Evolutionary conservation across 768 basidiomycete genomes (phyloP).

Genomic region (Nevesoporus exiguus): DNA sequence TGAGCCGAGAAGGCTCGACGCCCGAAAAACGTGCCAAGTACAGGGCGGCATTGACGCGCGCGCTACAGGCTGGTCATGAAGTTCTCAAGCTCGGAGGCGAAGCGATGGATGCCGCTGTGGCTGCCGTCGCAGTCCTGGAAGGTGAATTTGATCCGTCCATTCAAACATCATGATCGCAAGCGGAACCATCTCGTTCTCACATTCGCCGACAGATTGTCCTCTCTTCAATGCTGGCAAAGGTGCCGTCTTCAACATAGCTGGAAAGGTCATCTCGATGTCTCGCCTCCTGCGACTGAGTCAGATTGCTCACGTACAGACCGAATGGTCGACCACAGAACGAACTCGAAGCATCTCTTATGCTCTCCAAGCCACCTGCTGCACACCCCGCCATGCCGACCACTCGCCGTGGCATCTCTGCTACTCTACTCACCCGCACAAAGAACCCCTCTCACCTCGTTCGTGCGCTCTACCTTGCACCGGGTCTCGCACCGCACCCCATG

Average conservation of each 20-base stretch:
- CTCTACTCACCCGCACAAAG: conserved; percentile 61
- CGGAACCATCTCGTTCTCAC: background rate
- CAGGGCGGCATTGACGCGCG: conserved; percentile 48
- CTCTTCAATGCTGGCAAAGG: conserved; percentile 80
- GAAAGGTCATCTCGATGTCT: conserved; percentile 52
- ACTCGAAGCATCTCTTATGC: conserved; percentile 77
- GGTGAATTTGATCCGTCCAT: conserved; percentile 35
- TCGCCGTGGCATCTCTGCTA: conserved; percentile 60
- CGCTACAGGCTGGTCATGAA: conserved; percentile 60
- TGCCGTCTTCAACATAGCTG: conserved; percentile 77
- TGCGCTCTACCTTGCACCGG: conserved; percentile 66
- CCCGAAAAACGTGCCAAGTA: conserved; percentile 59
- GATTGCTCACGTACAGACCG: background rate
- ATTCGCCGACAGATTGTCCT: conserved; percentile 51
- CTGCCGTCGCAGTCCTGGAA: conserved; percentile 73
- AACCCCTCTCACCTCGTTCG: conserved; percentile 75
- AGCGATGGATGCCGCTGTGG: conserved; percentile 78
- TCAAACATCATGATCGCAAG: background rate
- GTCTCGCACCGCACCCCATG: conserved; percentile 61
- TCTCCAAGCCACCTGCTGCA: conserved; percentile 70
- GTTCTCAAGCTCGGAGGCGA: conserved; percentile 67
- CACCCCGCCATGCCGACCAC: conserved; percentile 55
- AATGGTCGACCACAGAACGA: conserved; percentile 53
- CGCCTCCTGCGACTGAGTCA: background rate
- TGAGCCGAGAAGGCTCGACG: conserved; percentile 53